phyloP scores from a whole-genome alignment of 1,284 basidiomycete species.

The Amylostereum chailletii region DNA sequence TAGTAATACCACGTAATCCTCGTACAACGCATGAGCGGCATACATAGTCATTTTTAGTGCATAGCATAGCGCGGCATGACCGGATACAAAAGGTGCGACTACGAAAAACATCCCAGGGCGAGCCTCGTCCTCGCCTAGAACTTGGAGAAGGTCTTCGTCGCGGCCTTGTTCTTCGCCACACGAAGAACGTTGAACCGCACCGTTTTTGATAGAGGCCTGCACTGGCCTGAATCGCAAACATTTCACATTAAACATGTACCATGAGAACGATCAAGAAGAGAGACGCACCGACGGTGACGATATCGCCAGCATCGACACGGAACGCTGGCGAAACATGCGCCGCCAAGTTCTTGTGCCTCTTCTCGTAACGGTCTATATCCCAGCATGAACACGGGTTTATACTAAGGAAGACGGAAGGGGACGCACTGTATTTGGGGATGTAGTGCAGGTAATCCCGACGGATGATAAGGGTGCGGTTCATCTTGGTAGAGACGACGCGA shows the following conservation, averaged over 20 bases:
- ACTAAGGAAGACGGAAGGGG: slow-evolving; percentile 17
- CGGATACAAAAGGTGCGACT: slow-evolving; percentile 14
- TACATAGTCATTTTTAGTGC: slow-evolving; percentile 20
- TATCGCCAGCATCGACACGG: slow-evolving; percentile 91
- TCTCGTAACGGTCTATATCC: slow-evolving; percentile 81
- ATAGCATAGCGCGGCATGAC: slow-evolving; percentile 25
- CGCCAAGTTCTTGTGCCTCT: slow-evolving; percentile 97
- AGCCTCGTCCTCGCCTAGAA: slow-evolving; percentile 52
- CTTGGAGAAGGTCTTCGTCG: slow-evolving; percentile 88
- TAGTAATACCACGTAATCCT: background rate
- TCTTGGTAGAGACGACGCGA: slow-evolving; percentile 97
- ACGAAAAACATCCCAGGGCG: slow-evolving; percentile 17
- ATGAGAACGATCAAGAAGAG: background rate
- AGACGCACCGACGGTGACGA: slow-evolving; percentile 87
- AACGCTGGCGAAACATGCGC: slow-evolving; percentile 97
- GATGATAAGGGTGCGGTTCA: slow-evolving; percentile 98
- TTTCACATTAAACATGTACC: slow-evolving; percentile 7
- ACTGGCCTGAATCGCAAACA: slow-evolving; percentile 61
- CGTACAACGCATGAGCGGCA: slow-evolving; percentile 1
- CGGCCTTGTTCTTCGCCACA: slow-evolving; percentile 84
- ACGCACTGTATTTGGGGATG: slow-evolving; percentile 94
- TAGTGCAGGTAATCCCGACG: slow-evolving; percentile 98
- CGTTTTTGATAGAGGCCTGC: slow-evolving; percentile 98
- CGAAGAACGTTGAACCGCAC: slow-evolving; percentile 97
- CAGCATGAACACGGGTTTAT: slow-evolving; percentile 2